Evolutionary conservation across 2,329 filamentous ascomycete species (phyloP), one percentile per base, ranked within the genome.

Genomic region (Hypoxylon sp.): DNA sequence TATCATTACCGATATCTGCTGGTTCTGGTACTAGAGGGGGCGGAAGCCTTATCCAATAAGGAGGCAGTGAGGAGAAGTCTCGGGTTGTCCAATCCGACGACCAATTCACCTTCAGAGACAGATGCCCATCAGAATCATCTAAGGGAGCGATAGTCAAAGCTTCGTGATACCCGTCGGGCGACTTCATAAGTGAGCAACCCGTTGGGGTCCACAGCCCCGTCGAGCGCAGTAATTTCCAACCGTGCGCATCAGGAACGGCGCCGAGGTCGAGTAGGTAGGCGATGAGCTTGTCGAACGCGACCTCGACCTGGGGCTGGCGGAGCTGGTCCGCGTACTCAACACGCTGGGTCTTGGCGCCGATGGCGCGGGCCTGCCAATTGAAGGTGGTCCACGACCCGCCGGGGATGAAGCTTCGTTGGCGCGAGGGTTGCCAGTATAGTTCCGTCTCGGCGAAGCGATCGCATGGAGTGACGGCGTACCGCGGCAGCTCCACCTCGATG

Each of bases 301-400:
- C 78, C 31, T 86, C 85, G 15, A 85, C 84, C 75, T 86, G 85
- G 0, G 85, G 85, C 75, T 86, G 85, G 6, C 84, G 80, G 6
- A 87, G 79, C 75, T 87, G 84, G 60, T 87, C 85, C 7, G 84
- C 86, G 70, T 91, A 91, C 75, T 91, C 88, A 42, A 91, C 82
- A 35, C 89, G 82, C 78, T 90, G 89, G 13, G 86, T 86, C 74
- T 87, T 89, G 60, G 86, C 80, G 1, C 89, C 89, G 24, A 90
- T 89, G 2, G 86, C 80, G 69, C 89, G 84, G n/a, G 85, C 85
- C 72, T 85, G 86, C 89, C 89, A 91, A 77, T 91, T 86, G 75
- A 91, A 90, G 0, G 85, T 86, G 0, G 88, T 89, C 89, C 89
- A 91, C 29, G 82, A 85, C 0, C 89, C 89, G 2, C 89, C 89